phyloP scores from a whole-genome alignment of 176 grass and related monocot species.

The Bonia amplexicaulis region DNA sequence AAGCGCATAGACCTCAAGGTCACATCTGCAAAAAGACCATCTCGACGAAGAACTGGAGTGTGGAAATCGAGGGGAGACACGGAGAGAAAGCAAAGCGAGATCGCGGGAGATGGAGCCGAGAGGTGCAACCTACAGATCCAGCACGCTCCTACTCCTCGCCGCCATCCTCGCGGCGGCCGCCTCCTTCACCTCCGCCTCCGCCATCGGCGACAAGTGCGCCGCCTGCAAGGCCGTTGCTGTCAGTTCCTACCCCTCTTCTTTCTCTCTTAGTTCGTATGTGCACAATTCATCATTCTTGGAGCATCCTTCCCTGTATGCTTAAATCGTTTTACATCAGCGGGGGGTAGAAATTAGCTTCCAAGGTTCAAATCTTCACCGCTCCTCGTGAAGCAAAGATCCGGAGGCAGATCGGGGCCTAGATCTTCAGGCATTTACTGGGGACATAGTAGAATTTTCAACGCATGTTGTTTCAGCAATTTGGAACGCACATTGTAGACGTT shows the following conservation, averaged over 20 bases:
- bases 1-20: neutral
- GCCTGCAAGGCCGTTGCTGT: constrained; percentile 93
- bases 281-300: neutral
- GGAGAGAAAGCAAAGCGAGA: constrained; percentile 2
- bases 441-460: neutral
- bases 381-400: neutral
- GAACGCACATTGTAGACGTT: neutral
- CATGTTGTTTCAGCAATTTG: neutral
- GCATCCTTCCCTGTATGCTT: neutral
- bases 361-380: neutral
- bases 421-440: neutral
- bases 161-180: neutral
- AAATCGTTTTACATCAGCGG: neutral
- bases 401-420: neutral
- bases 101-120: constrained; percentile 35
- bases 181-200: constrained; percentile 30
- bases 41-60: neutral
- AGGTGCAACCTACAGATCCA: constrained; percentile 32
- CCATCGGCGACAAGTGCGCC: constrained; percentile 77
- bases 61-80: neutral
- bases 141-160: constrained; percentile 8
- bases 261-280: neutral
- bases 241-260: neutral
- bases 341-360: neutral
- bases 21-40: constrained; percentile 24